Evolutionary conservation across 2,329 filamentous ascomycete genomes (phyloP), one percentile per base, ranked within the genome.

Genomic region (Dissoconium aciculare): DNA sequence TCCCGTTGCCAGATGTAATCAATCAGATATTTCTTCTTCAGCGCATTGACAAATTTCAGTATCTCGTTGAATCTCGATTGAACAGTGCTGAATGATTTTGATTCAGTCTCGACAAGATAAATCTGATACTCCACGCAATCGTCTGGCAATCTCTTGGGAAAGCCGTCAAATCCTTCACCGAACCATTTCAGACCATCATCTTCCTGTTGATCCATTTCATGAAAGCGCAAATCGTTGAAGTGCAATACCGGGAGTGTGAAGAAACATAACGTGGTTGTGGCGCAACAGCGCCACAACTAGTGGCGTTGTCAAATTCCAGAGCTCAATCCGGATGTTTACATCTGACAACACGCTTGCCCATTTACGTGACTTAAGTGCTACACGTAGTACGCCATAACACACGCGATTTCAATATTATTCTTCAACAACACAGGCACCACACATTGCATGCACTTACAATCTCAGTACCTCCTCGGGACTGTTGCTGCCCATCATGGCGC

Each of bases 1-100:
- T 93, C 84, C 9, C 84, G 72, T 53, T 98, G 89, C 89, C 89
- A 98, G 39, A 98, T 92, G 46, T 94, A 93, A 38, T 81, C 76
- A 42, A 71, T 75, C n/a, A 87, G 64, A 5, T 83, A 58, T 3
- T 66, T 61, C 26, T 71, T 71, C 15, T 60, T 60, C n/a, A 89
- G 56, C 15, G 72, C 64, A 2, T 67, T 57, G 1, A 79, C 74
- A 1, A 72, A 67, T 52, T 74, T 81, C 31, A 83, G 73, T 6
- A 93, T 65, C 12, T 67, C 59, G 34, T 81, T 76, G n/a, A 94
- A 64, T 12, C 67, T 66, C 14, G 70, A 56, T 8, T 80, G 62
- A n/a, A 69, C 59, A 40, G 70, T 69, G 33, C 67, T 63, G 4
- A 33, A 14, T 11, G 51, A 53, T 16, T 43, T 36, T 14, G 71